Conservation (phyloP, 352 stramenopile species). For the Globisporangium ultimum region DNA sequence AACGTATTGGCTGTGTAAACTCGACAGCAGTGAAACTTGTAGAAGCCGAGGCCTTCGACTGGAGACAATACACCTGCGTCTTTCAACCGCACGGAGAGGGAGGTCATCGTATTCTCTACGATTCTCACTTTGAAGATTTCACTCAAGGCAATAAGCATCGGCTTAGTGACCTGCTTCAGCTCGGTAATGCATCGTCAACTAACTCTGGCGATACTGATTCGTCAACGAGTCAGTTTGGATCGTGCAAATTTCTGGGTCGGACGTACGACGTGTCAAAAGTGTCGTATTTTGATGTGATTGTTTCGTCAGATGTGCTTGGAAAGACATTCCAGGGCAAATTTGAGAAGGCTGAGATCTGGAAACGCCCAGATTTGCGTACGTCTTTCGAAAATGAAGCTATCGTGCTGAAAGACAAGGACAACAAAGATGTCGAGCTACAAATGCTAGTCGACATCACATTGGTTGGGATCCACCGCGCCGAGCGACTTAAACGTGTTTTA, state of each 20-base stretch:
- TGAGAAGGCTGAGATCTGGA: conserved; percentile 26
- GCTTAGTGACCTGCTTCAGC: conserved; percentile 34
- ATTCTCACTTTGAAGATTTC: conserved; percentile 44
- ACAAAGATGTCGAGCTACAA: conserved; percentile 30
- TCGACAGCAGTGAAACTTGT: not conserved
- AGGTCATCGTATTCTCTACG: conserved; percentile 41
- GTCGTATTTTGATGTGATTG: conserved; percentile 49
- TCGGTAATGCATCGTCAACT: not conserved
- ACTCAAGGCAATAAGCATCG: conserved; percentile 21
- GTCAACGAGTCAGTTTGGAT: not conserved
- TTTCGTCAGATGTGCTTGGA: conserved; percentile 28
- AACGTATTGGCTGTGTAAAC: conserved; percentile 13
- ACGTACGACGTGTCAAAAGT: conserved; percentile 60
- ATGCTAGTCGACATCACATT: conserved; percentile 38
- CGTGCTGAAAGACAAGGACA: conserved; percentile 37
- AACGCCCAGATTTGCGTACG: conserved; percentile 20
- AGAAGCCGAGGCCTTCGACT: conserved; percentile 18
- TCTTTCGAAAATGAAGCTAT: conserved; percentile 31
- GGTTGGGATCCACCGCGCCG: conserved; percentile 47
- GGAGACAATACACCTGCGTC: conserved; percentile 34
- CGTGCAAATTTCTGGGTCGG: conserved; percentile 36
- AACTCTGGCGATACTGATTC: not conserved
- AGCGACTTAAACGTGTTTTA: conserved; percentile 48
- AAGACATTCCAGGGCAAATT: conserved; percentile 41
- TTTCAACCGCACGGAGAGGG: conserved; percentile 50